phyloP scores from a whole-genome alignment of 139 green algal genomes.

The Micromonas pusilla region DNA sequence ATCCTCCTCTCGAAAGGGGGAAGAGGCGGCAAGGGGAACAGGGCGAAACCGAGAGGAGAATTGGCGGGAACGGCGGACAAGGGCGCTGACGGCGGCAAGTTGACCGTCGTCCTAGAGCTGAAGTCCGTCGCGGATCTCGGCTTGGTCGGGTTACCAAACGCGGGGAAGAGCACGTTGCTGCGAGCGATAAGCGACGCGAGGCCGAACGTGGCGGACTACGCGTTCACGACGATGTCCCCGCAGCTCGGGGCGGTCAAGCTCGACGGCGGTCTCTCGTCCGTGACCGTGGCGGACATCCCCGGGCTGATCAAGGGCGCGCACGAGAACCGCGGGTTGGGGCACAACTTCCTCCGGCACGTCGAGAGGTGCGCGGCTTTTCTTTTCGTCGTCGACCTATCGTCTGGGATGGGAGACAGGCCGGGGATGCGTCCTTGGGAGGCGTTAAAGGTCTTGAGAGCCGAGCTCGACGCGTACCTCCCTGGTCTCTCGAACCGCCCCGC shows the following conservation, averaged over 20 bases:
- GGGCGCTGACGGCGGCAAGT: constrained; percentile 49
- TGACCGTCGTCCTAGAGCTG: constrained; percentile 30
- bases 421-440: background rate
- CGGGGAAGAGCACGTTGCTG: constrained; percentile 89
- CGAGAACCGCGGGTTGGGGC: constrained; percentile 34
- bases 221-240: constrained; percentile 95
- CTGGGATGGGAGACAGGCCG: background rate
- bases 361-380: constrained; percentile 34
- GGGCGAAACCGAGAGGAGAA: constrained; percentile 76
- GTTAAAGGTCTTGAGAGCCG: background rate
- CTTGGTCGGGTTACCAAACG: constrained; percentile 90
- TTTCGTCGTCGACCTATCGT: constrained; percentile 38
- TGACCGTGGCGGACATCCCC: constrained; percentile 26
- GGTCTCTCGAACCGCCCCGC: background rate
- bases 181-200: constrained; percentile 53
- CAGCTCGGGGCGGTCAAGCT: constrained; percentile 65
- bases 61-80: constrained; percentile 80
- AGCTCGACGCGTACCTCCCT: background rate
- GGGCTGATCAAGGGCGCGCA: constrained; percentile 23
- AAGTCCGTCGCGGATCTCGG: constrained; percentile 87
- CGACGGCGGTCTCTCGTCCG: background rate
- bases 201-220: constrained; percentile 84
- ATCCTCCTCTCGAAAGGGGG: constrained; percentile 74
- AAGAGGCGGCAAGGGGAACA: constrained; percentile 84
- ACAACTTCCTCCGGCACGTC: constrained; percentile 41